These are phyloP conservation scores for Hyphopichia fennica DNA, from an alignment of 1,139 yeast genomes.

Conservation along the genomic window DNA sequence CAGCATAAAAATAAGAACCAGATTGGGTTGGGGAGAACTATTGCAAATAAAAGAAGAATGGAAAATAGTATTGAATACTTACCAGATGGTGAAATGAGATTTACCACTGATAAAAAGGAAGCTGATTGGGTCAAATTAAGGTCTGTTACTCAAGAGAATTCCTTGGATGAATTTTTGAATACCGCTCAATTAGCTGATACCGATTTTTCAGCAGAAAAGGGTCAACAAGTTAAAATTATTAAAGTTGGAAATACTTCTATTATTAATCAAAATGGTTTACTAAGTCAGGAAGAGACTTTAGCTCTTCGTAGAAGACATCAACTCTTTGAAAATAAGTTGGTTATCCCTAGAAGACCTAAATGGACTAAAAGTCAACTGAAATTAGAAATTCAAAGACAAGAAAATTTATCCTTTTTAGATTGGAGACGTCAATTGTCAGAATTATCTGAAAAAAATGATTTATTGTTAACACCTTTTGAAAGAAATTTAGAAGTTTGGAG, in stretches of 20 bases:
- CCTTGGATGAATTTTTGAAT: slow-evolving; percentile 89
- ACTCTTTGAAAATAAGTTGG: slow-evolving; percentile 73
- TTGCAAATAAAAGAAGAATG: slow-evolving; percentile 69
- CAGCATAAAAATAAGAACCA: slow-evolving; percentile 79
- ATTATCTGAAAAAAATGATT: slow-evolving; percentile 78
- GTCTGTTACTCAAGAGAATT: slow-evolving; percentile 92
- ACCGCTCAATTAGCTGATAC: slow-evolving; percentile 96
- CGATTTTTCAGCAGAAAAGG: slow-evolving; percentile 91
- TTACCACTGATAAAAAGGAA: slow-evolving; percentile 79
- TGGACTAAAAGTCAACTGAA: slow-evolving; percentile 79
- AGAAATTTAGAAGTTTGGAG: slow-evolving; percentile 98
- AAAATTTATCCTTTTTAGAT: slow-evolving; percentile 84
- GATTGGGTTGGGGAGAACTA: slow-evolving; percentile 83
- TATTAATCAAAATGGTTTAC: slow-evolving; percentile 46
- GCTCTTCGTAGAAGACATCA: slow-evolving; percentile 66
- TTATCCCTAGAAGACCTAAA: slow-evolving; percentile 91
- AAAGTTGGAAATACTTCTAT: slow-evolving; percentile 64
- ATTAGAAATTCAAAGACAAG: slow-evolving; percentile 79
- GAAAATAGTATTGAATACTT: slow-evolving; percentile 70
- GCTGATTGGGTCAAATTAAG: slow-evolving; percentile 88
- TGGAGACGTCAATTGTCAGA: slow-evolving; percentile 92
- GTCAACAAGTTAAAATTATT: slow-evolving; percentile 80
- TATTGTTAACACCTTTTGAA: slow-evolving; percentile 93
- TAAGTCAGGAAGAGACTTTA: slow-evolving; percentile 68
- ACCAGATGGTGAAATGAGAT: slow-evolving; percentile 86